Evolutionary conservation across 2,329 filamentous ascomycete species (phyloP), one percentile per base, ranked within the genome.

Genomic region (Nigrospora osmanthi): DNA sequence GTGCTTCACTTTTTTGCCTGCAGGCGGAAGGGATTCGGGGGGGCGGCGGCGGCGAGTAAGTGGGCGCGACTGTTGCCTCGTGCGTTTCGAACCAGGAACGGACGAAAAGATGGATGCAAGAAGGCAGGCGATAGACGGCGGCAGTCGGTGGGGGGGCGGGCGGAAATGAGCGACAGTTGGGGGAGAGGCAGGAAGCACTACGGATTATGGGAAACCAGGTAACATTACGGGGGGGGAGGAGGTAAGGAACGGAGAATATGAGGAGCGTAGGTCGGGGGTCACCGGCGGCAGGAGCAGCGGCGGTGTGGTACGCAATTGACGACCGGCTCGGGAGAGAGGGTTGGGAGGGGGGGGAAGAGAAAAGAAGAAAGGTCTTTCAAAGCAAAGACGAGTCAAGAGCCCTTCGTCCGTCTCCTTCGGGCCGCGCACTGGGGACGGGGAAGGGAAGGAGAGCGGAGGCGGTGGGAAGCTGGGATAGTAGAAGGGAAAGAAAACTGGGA

Each of bases 291-390:
- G 17, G 15, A 11, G 39, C 11, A 31, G 39, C 39, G 12, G 39
- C 39, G 39, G 39, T 41, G 39, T 41, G 23, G 34, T 34, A 23
- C 39, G 31, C 32, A 11, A 31, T 41, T 41, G 39, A 41, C 39
- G 30, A 41, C 39, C 39, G 16, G 31, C 23, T 41, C 11, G 39
- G 23, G 31, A 11, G n/a, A 19, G 39, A 41, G 39, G 16, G 39
- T 34, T 31, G 12, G 31, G n/a, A 12, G 15, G 30, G 28, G 39
- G 32, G 39, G 39, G 31, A 41, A 41, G 14, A 31, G 23, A 16
- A 28, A 28, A 10, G 23, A 28, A 28, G 23, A 28, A 28, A 28
- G 23, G 23, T 10, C 23, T 28, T 28, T 28, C 6, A 10, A 28
- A 28, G 23, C 23, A 28, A 28, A 28, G 23, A 28, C 23, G 23